Evolutionary conservation across 805 yeast species (phyloP), one percentile per base, ranked within the genome.

Genomic region (Kluyveromyces aestuarii): DNA sequence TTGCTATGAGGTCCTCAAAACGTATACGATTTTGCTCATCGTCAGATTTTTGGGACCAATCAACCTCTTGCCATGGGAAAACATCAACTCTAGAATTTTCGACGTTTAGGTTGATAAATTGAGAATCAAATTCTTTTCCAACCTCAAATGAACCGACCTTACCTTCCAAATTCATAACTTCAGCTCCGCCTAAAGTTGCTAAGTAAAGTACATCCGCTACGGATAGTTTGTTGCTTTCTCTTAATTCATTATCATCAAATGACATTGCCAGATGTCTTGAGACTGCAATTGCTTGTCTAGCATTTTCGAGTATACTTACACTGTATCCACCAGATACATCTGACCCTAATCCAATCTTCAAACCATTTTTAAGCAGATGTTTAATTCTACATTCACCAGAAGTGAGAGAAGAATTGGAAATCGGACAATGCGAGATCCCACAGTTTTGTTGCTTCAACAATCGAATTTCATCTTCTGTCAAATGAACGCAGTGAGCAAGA

Each of bases 381-480:
- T 84, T 76, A 10, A 91, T 79, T 17, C 88, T 83, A 8, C 96
- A 90, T 64, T 88, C 95, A 16, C 99, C 99, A 10, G 95, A 83
- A 0, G 95, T 82, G 49, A 91, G 75, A 16, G 93, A 80, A 1
- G 95, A 80, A 64, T 91, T 91, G 16, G 96, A 86, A 10, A 88
- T 80, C 2, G 99, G 99, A 68, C 99, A 91, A 66, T 93, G 98
- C 5, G 95, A 76, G 16, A 91, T 79, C 11, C 96, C 95, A 33
- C 87, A 70, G 6, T 77, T 68, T 18, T 76, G 74, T 16, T 58
- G 52, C 52, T 72, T 74, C 41, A 93, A 72, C 18, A 85, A 51
- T 16, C 73, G 66, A 40, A 81, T 72, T 64, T 91, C 99, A 2
- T 72, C 72, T 8, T 77, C 80, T 1, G 78, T 55, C 47, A 91